Conservation (phyloP, 176 grass and related monocot genomes). For the Carex parvula region DNA sequence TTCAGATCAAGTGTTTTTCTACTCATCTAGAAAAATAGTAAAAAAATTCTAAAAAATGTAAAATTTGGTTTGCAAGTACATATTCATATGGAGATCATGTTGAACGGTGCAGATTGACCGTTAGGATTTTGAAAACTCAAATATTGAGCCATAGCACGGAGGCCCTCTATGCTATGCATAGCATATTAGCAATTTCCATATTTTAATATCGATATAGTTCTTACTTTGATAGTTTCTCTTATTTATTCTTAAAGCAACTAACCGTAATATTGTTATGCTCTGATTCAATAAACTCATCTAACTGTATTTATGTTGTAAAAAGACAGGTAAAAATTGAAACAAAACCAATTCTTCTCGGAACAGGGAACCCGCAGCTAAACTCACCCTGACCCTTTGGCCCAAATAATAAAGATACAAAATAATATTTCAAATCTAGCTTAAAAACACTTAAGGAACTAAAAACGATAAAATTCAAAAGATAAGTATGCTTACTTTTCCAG, state of each 20-base stretch:
- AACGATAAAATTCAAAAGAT: background rate
- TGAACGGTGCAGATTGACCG: too few relatives aligned
- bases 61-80: too few relatives aligned
- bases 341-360: background rate
- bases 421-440: background rate
- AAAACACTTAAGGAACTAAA: background rate
- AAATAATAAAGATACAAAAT: background rate
- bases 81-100: too few relatives aligned
- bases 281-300: background rate
- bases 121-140: too few relatives aligned
- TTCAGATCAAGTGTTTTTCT: too few relatives aligned
- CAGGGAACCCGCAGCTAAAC: background rate
- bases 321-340: background rate
- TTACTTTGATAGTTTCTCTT: background rate
- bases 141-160: too few relatives aligned
- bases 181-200: too few relatives aligned
- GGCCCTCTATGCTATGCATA: too few relatives aligned
- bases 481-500: slow-evolving; percentile 44
- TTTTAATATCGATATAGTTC: background rate
- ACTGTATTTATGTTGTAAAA: background rate
- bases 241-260: background rate
- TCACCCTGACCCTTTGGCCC: background rate
- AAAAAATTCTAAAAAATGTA: too few relatives aligned
- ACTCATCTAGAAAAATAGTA: too few relatives aligned
- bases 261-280: background rate